Conservation (phyloP, 1,139 yeast species). For the Lodderomyces parapsilosis region DNA sequence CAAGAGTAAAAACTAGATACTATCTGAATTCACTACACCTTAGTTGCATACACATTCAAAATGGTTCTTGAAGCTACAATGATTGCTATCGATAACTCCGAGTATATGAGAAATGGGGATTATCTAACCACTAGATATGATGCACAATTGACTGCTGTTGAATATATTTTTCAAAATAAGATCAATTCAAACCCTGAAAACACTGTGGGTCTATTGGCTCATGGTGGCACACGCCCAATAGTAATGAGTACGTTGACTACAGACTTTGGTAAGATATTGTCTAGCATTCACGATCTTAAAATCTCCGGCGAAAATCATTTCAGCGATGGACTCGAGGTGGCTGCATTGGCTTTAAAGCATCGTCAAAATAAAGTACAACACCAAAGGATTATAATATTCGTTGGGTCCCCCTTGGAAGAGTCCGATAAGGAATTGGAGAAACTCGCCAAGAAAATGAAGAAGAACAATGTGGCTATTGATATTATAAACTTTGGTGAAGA, state of each 20-base stretch:
- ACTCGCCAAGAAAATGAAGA: conserved; percentile 90
- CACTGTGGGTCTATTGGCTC: conserved; percentile 86
- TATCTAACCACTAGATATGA: conserved; percentile 86
- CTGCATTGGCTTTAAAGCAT: conserved; percentile 94
- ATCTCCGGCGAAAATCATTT: conserved; percentile 71
- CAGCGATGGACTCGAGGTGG: conserved; percentile 88
- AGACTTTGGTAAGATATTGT: conserved; percentile 81
- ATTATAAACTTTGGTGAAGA: conserved; percentile 93
- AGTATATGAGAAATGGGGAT: conserved; percentile 94
- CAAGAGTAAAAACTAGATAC: not conserved
- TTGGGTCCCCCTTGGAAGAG: conserved; percentile 81
- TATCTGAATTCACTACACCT: not conserved
- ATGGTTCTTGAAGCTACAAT: conserved; percentile 97
- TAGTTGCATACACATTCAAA: conserved; percentile 11
- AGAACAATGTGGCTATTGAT: conserved; percentile 89
- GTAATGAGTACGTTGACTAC: conserved; percentile 86
- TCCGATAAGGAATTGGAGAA: conserved; percentile 72
- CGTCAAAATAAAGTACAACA: conserved; percentile 92
- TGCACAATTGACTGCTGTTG: conserved; percentile 93
- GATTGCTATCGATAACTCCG: conserved; percentile 94
- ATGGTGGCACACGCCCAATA: conserved; percentile 83
- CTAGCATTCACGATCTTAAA: conserved; percentile 84
- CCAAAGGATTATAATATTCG: conserved; percentile 87
- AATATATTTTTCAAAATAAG: conserved; percentile 81
- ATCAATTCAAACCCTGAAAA: conserved; percentile 89